Evolutionary conservation across 176 grass and related monocot species (phyloP), one percentile per base, ranked within the genome.

Genomic region (Ampelocalamus luodianensis): DNA sequence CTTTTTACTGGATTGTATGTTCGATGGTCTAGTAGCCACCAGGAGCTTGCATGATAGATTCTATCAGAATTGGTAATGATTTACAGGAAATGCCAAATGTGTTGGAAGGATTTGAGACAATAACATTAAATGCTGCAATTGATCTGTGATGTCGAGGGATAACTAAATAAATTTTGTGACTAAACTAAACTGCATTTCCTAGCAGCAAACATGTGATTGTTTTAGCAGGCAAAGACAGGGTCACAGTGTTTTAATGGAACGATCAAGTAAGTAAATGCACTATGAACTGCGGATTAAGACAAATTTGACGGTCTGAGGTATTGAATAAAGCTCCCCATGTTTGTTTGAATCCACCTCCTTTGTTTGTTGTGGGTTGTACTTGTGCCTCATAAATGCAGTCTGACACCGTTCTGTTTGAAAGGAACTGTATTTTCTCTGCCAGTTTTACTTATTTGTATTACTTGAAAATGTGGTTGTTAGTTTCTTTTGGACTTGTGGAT

Each of bases 391-490:
- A 59, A 45, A 81, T 81, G 63, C 29, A 68, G 60, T 38, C 1
- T 69, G 51, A 29, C 37, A 69, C 10, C 20, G 56, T 55, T 75
- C 26, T 54, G 26, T 55, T 37, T 37, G 18, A 5, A 59, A 65
- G 56, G 27, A 59, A 48, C 4, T 59, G 3, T 54, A 48, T 72
- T 64, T 71, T n/a, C 43, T 80, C 27, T 80, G 15, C 7, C 22
- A 8, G n/a, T 50, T 26, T 51, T 82, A 76, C 64, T 62, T 72
- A 67, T 54, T 54, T 60, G 58, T 82, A 42, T 0, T 70, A 77
- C 20, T 38, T 55, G 80, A 20, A 32, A 50, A n/a, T 59, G 6
- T 23, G 79, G 44, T 45, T 76, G 71, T 36, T 39, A 13, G 3
- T 40, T n/a, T 78, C 74, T 72, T 71, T 61, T 65, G 61, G 2